These are phyloP conservation scores for Dactylonectria macrodidyma DNA, from an alignment of 2,329 filamentous ascomycete genomes.

Conservation along the genomic window DNA sequence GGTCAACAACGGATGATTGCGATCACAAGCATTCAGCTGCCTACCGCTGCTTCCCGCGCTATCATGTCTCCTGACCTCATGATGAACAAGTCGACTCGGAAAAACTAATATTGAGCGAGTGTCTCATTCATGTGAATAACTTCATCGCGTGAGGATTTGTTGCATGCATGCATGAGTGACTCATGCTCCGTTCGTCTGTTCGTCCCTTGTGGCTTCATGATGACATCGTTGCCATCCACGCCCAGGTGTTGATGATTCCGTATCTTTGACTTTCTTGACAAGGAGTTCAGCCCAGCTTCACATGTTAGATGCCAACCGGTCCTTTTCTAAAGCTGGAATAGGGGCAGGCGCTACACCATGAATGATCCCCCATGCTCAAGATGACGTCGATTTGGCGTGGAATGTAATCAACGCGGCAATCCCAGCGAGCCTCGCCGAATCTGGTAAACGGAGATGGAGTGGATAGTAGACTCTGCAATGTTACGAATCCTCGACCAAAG, in stretches of 20 bases:
- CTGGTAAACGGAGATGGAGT: neutral
- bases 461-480: neutral
- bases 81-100: constrained; percentile 5
- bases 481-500: too few species aligned
- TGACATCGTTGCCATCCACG: neutral
- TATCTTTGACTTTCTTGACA: constrained; percentile 19
- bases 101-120: neutral
- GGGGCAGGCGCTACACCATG: too few species aligned
- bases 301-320: constrained; percentile 12
- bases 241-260: constrained; percentile 9
- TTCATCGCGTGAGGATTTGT: constrained; percentile 39
- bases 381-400: neutral
- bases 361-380: neutral
- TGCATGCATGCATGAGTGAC: constrained; percentile 1
- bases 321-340: neutral
- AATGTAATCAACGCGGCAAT: neutral
- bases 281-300: constrained; percentile 10
- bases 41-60: constrained; percentile 3
- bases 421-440: neutral
- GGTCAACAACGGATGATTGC: constrained; percentile 22
- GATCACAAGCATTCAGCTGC: constrained; percentile 26
- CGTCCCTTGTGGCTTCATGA: constrained; percentile 24
- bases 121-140: constrained; percentile 42
- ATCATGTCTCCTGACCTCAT: constrained; percentile 29
- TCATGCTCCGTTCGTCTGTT: constrained; percentile 13